These are phyloP conservation scores for Aspergillus eucalypticola DNA, from an alignment of 2,329 filamentous ascomycete genomes.

Conservation along the genomic window DNA sequence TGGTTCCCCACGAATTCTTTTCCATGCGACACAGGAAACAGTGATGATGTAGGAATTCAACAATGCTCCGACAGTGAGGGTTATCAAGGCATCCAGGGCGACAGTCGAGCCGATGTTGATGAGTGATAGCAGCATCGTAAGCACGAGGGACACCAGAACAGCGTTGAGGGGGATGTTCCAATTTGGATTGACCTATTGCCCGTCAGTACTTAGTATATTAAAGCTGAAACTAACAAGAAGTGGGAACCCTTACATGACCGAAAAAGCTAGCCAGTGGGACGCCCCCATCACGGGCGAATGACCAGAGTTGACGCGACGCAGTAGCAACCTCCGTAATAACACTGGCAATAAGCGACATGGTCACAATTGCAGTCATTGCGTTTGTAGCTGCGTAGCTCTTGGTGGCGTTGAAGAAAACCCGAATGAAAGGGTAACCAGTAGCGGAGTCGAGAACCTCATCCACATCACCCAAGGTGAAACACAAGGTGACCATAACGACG, in stretches of 20 bases:
- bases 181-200: conserved; percentile 35
- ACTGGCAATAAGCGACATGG: conserved; percentile 41
- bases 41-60: conserved; percentile 55
- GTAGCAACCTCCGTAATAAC: conserved; percentile 35
- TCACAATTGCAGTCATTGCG: conserved; percentile 47
- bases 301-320: conserved; percentile 42
- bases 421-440: conserved; percentile 37
- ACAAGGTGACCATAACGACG: conserved; percentile 41
- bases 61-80: conserved; percentile 52
- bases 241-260: conserved; percentile 11
- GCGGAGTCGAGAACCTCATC: conserved; percentile 25
- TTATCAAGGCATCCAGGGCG: conserved; percentile 58
- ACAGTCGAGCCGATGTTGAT: conserved; percentile 56
- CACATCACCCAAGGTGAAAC: conserved; percentile 41
- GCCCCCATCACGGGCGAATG: conserved; percentile 47
- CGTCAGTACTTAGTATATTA: neutral
- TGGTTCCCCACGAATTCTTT: conserved; percentile 32
- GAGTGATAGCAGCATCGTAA: conserved; percentile 43
- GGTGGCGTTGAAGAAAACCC: conserved; percentile 38
- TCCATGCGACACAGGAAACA: conserved; percentile 37
- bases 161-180: conserved; percentile 44
- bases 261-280: conserved; percentile 34
- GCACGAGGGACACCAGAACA: conserved; percentile 31
- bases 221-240: neutral
- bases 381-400: conserved; percentile 43